These are phyloP conservation scores for Actinomucor elegans DNA, from an alignment of 371 early-diverging fungal genomes.

Conservation along the genomic window DNA sequence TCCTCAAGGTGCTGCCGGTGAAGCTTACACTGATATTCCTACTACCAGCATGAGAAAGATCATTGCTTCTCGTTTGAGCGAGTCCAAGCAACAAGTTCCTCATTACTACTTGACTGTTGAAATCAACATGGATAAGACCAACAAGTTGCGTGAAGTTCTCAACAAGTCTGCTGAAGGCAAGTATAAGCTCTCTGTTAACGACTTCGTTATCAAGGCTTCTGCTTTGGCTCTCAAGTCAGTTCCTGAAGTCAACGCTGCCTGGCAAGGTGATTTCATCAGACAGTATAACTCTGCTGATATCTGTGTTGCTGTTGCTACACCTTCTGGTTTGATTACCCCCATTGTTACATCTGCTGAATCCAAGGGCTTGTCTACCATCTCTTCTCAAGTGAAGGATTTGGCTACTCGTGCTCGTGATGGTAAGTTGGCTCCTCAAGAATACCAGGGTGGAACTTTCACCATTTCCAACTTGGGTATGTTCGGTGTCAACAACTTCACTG, in stretches of 20 bases:
- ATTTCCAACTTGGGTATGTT: conserved; percentile 99
- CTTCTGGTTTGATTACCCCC: conserved; percentile 95
- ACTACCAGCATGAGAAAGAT: conserved; percentile 92
- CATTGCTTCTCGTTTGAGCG: conserved; percentile 80
- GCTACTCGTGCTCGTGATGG: conserved; percentile 86
- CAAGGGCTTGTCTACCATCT: conserved; percentile 89
- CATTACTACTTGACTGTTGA: conserved; percentile 96
- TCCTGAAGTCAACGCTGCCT: conserved; percentile 95
- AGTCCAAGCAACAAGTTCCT: conserved; percentile 88
- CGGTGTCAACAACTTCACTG: conserved; percentile 92
- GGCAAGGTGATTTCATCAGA: conserved; percentile 93
- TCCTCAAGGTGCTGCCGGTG: conserved; percentile 54
- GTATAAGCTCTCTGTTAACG: conserved; percentile 97
- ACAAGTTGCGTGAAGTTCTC: conserved; percentile 85
- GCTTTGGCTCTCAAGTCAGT: conserved; percentile 89
- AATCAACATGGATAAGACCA: conserved; percentile 84
- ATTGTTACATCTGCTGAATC: conserved; percentile 85
- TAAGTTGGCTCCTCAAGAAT: conserved; percentile 94
- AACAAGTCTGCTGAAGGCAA: conserved; percentile 86
- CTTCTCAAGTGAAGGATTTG: conserved; percentile 83
- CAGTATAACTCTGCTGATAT: conserved; percentile 94
- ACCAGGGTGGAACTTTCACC: conserved; percentile 95
- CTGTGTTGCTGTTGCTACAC: conserved; percentile 94
- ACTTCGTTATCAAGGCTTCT: conserved; percentile 96
- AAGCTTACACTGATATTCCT: conserved; percentile 80